Base-by-base conservation (phyloP, 2,329 filamentous ascomycete species). In the Colletotrichum chlorophyti region DNA sequence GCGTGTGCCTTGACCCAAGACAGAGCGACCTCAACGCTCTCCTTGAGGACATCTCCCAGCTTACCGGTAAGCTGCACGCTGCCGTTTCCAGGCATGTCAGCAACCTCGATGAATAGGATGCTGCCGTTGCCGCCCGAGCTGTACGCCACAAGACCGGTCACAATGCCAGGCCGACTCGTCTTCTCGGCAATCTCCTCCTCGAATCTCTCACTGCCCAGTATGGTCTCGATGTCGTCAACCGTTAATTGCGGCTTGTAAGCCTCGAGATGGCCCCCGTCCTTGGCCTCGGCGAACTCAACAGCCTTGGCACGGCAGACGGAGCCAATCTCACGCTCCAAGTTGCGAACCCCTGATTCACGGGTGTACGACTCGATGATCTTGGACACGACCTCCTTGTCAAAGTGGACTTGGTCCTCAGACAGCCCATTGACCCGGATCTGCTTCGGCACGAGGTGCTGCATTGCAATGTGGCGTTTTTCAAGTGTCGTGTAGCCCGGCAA, bases 1-100 rank as follows among this genome's bases (percentile, higher is more conserved):
- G 94, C 93, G 72, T 99, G 94, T 4, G 92, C 91, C 74, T 97
- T 97, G 48, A 99, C 95, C 95, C 95, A 99, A 14, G 90, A 94
- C 29, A 98, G 82, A 10, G 95, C 95, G 17, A 99, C 95, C 74
- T 98, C 94, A 37, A 98, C 95, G 63, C 89, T 94, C 75, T 99
- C 95, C 76, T 98, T 98, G 58, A 99, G 86, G 26, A 99, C 95
- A 66, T 97, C 93, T 63, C 95, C 95, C 6, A 99, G 86, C 73
- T 96, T 98, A 61, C 95, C 95, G 1, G 95, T 99, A 23, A 99
- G 86, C 76, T 98, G 95, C 31, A 99, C 92, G 50, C 90, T 88
- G 29, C 95, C 95, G 54, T 86, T 89, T 38, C 95, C 95, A 0
- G 95, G 95, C 93, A 98, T 98, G 70, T 97, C 93, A 10, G 94